Conservation (phyloP, 169 alveolate species). For the Cyclospora cayetanensis region DNA sequence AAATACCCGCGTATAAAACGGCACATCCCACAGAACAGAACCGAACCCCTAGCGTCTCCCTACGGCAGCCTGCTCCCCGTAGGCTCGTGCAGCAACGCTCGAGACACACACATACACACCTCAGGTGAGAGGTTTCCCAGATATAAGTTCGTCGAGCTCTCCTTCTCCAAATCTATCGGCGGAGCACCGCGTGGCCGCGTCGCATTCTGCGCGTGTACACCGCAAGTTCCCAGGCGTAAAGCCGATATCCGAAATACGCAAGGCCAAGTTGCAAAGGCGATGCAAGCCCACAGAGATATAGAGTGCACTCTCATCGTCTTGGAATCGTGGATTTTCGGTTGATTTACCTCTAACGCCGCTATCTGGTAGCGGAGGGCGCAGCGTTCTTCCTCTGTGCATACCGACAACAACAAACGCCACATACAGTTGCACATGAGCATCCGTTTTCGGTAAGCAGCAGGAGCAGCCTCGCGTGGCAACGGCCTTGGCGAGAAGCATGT, state of each 20-base stretch:
- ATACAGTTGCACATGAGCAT: background rate
- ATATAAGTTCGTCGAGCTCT: slow-evolving; percentile 79
- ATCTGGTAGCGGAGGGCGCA: slow-evolving; percentile 65
- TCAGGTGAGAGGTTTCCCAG: slow-evolving; percentile 86
- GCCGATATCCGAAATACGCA: background rate
- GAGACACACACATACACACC: slow-evolving; percentile 72
- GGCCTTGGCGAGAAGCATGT: background rate
- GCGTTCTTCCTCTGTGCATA: slow-evolving; percentile 56
- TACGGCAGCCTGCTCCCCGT: no score
- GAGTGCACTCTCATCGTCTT: no score
- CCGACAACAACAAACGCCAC: background rate
- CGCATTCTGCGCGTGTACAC: slow-evolving; percentile 72
- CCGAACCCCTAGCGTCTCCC: no score
- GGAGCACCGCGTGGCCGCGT: slow-evolving; percentile 77
- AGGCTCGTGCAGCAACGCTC: no score
- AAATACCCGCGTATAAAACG: background rate
- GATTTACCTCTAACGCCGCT: slow-evolving; percentile 56
- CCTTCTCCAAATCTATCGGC: slow-evolving; percentile 72
- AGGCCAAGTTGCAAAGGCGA: no score
- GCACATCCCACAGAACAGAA: background rate
- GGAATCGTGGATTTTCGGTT: no score
- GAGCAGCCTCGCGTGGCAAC: background rate
- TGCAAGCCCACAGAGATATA: no score
- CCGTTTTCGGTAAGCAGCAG: background rate
- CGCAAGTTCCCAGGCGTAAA: background rate